phyloP scores from a whole-genome alignment of 495 filamentous ascomycete genomes.

The Aspergillus sclerotioniger region DNA sequence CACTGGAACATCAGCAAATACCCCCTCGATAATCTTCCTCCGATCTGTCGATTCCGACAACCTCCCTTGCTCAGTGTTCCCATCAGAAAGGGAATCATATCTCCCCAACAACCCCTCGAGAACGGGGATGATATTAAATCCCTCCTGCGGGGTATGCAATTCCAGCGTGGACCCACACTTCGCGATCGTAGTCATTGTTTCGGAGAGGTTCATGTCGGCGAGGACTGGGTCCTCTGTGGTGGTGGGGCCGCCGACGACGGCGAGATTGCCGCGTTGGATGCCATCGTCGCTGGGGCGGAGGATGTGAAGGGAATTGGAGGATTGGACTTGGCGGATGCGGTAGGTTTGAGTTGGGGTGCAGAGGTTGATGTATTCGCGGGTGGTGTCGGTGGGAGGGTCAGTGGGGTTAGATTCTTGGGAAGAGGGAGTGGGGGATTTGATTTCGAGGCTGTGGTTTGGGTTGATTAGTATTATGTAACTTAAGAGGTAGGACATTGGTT shows the following conservation, averaged over 20 bases:
- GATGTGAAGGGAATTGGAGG: conserved; percentile 81
- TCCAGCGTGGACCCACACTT: conserved; percentile 75
- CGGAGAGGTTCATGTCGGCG: conserved; percentile 33
- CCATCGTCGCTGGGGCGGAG: conserved; percentile 50
- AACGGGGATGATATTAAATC: conserved; percentile 34
- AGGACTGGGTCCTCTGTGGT: conserved; percentile 8
- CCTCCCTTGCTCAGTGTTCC: conserved; percentile 1
- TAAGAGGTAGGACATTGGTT: neutral
- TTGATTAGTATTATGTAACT: neutral
- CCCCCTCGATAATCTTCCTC: conserved; percentile 18
- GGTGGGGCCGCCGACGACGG: conserved; percentile 25
- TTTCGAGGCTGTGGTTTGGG: conserved; percentile 52
- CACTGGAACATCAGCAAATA: conserved; percentile 48
- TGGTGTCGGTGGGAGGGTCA: conserved; percentile 11
- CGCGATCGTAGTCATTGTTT: conserved; percentile 58
- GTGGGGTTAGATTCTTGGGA: neutral
- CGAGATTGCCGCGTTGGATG: conserved; percentile 30
- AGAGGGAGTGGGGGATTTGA: conserved; percentile 51
- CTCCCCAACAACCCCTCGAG: conserved; percentile 31
- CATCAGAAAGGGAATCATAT: conserved; percentile 26
- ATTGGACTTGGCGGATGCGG: conserved; percentile 83
- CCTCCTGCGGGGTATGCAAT: conserved; percentile 39
- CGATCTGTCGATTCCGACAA: neutral
- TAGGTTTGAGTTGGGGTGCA: conserved; percentile 69
- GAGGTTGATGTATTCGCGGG: conserved; percentile 65